Evolutionary conservation across 805 yeast species (phyloP), one percentile per base, ranked within the genome.

Genomic region (Candida arabinofermentans): DNA sequence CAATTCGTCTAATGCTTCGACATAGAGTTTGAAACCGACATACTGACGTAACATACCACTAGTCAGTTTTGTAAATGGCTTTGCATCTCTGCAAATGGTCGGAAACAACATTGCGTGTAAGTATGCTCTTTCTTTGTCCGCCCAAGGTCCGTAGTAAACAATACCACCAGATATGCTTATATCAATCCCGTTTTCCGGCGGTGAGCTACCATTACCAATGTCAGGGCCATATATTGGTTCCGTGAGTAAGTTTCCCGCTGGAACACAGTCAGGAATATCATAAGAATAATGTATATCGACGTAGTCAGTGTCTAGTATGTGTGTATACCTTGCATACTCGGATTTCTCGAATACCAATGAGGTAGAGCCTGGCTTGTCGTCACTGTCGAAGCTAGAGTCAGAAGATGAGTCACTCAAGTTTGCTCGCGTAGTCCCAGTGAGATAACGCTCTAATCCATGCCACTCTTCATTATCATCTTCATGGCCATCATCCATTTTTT

Each of bases 131-230:
- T 93, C 95, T 27, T 91, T 77, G 44, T 93, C 95, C 0, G 96
- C 86, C 96, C 97, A 91, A 0, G 99, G 96, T 0, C 99, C 99
- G 57, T 87, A 90, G 50, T 83, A 83, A 1, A 88, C 64, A 0
- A 86, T 80, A 0, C 88, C 79, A 41, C 75, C 73, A 2, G 74
- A 69, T 2, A 87, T 48, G 12, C 69, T 69, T 8, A 90, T 39
- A 39, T 83, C 83, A 7, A 83, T 51, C 0, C 90, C 90, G 56
- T 71, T 69, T 35, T 66, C 68, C 1, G 89, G 89, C 0, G 83
- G 66, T 3, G 70, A 48, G 3, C 80, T 85, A 26, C 75, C 69
- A 44, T 78, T 77, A 4, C 83, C 83, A 26, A 81, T 64, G 48
- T 77, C 83, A 1, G 80, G 70, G 0, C 74, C 78, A 40, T 66